Evolutionary conservation across 441 rosid genomes (phyloP), one percentile per base, ranked within the genome.

Genomic region (Adansonia rubrostipa): DNA sequence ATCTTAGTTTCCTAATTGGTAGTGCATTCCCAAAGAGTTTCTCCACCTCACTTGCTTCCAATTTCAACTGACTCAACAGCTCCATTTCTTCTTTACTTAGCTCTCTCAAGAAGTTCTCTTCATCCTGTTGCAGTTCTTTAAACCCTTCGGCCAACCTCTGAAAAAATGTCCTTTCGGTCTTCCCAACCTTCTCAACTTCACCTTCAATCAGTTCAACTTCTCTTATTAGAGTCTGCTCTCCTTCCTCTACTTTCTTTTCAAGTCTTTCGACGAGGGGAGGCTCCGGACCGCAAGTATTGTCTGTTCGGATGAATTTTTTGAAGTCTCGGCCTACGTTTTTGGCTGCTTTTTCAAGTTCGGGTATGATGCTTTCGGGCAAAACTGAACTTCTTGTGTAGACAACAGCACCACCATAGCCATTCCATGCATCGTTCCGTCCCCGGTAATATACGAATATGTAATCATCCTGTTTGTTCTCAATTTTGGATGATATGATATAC

Each of bases 361-460:
- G 98, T 67, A 92, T 77, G 15, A 93, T 92, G 90, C 80, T 92
- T 75, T 85, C 6, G 0, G 72, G 72, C 54, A 68, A 47, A 19
- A 68, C 17, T 3, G 91, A 40, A 58, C 93, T 88, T 91, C 97
- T 96, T 0, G 99, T 96, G 86, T 94, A 96, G 17, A 96, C 78
- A 73, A 96, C 92, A 0, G 98, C 97, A 63, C 98, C 99, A 0
- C 98, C 97, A 56, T 94, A 96, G 80, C 99, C 99, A 82, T 96
- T 97, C 99, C 99, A 96, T 54, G 98, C 99, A 86, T 96, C 97
- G 71, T 96, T 96, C 77, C 89, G 63, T 63, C 98, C 97, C 48
- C 87, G 93, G 83, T 96, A 96, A 78, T 96, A 96, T 64, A 94
- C 96, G 62, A 94, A 96, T 33, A 92, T 73, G 24, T 92, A 94